Evolutionary conservation across 352 stramenopile species (phyloP), one percentile per base, ranked within the genome.

Genomic region (Plasmopara viticola): DNA sequence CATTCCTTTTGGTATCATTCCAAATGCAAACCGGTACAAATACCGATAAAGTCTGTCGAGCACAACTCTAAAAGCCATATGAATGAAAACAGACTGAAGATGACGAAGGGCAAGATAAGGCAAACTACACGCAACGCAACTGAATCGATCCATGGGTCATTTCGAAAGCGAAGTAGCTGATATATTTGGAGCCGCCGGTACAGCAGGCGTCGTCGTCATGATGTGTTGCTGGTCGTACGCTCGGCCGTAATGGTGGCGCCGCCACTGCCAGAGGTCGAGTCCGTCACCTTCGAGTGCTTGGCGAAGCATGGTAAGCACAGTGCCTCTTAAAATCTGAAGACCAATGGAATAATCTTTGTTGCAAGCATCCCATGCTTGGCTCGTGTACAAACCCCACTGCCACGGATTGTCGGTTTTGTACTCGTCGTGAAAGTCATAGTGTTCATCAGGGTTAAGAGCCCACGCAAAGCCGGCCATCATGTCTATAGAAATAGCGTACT

Each of bases 381-480:
- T 63, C n/a, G 64, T 72, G 59, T 90, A 92, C 13, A 92, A 54
- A 25, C 82, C 82, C 49, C 86, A 92, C 9, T 79, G 63, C 68
- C 72, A 92, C 50, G 66, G 66, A 42, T 73, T 60, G 9, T 85
- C 70, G 5, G 66, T 59, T 60, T 68, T 63, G 65, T 85, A 87
- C 55, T 70, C 66, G 54, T 85, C 73, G 59, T 92, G 90, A 28
- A 84, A 89, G 60, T 84, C 66, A 60, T 90, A 92, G 6, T 71
- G 51, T 41, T 73, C 68, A 51, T 92, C 82, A 0, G 82, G 78
- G 48, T 92, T 92, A n/a, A 90, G 53, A 13, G 77, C 77, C 82
- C 82, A 92, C 13, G 70, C 78, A 51, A 90, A 92, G 7, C 82
- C 82, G 14, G 78, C 82, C 12, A 72, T 74, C 78, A 92, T 88